A percentile compares a stretch with the other conserved stretches of the same genome.
Evolutionary conservation across 2,329 filamentous ascomycete species (phyloP).

Genomic region (Trichoderma afroharzianum): DNA sequence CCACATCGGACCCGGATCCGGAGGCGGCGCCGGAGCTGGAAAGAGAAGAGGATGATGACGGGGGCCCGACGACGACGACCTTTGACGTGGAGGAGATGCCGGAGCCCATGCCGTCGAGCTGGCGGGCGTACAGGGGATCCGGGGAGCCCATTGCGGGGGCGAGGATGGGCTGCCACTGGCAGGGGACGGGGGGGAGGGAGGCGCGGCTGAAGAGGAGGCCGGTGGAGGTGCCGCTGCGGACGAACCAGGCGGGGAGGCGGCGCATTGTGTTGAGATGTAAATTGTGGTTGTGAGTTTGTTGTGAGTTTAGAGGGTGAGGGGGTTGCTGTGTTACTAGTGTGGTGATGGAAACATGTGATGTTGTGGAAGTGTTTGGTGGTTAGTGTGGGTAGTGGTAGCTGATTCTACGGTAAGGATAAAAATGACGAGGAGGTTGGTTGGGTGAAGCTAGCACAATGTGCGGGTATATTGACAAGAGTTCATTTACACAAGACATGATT

Average conservation of each 20-base stretch:
- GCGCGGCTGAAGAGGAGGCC: conserved; percentile 50
- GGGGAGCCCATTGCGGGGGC: conserved; percentile 60
- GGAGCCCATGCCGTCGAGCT: conserved; percentile 69
- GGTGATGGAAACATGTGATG: background rate
- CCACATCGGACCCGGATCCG: background rate
- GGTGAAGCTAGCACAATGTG: background rate
- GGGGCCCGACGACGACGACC: conserved; percentile 60
- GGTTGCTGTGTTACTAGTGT: background rate
- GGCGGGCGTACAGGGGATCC: conserved; percentile 59
- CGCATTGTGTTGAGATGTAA: conserved; percentile 17
- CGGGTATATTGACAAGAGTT: background rate
- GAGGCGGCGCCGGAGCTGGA: background rate
- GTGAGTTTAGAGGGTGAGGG: background rate
- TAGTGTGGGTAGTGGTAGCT: background rate
- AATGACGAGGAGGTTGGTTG: background rate
- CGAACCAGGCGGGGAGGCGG: conserved; percentile 40
- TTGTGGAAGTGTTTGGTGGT: background rate
- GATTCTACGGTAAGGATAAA: background rate
- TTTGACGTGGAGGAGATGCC: conserved; percentile 68
- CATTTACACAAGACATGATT: background rate
- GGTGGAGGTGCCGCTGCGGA: conserved; percentile 65
- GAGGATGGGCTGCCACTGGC: conserved; percentile 48
- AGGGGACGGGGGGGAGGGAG: conserved; percentile 36
- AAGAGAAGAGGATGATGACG: conserved; percentile 24
- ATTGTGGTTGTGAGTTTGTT: background rate